Base-by-base conservation (phyloP, 2,329 filamentous ascomycete genomes). In the Westerdykella ornata region DNA sequence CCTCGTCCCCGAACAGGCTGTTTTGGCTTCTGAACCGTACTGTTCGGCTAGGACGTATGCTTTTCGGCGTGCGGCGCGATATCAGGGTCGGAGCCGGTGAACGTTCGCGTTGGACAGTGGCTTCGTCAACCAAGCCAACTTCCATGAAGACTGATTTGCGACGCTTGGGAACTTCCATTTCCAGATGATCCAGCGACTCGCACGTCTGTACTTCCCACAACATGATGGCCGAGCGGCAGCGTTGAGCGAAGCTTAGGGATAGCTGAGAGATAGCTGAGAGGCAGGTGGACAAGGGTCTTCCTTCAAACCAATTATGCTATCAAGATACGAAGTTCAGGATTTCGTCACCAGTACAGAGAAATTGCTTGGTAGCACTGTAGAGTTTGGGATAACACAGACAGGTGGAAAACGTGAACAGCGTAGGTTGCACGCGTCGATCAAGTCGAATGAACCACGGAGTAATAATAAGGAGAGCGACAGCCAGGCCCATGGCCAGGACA, bases 61-160 rank as follows among this genome's bases (percentile, higher is more conserved):
- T 51, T 39, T 38, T 53, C 38, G 56, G 44, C 8, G 43, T 46
- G 9, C 45, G 42, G 19, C 46, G 34, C 5, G 48, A 40, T 8
- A 53, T 36, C 15, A 59, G 46, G 28, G 50, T 52, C 4, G 57
- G 54, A n/a, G 59, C 46, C 5, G 60, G 59, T 30, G 51, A 61
- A 16, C 61, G 54, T 40, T 60, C 58, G 13, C 53, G 45, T 41
- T 46, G 48, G 14, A 59, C 52, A 3, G 47, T 59, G 9, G 56
- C 48, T 48, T 63, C 59, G 28, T 66, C 60, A 28, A 64, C 54
- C 39, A 66, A 36, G n/a, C 62, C 62, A 20, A 66, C 62, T 45
- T 66, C 62, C 40, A 55, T 52, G 41, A 66, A 66, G 32, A 65
- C 53, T 7, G 62, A 65, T 42, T 57, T 57, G 36, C 61, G 56